Percentiles rank a stretch among this genome's conserved stretches.
Conservation (phyloP, 768 basidiomycete species). For the Pulveroboletus sp. region DNA sequence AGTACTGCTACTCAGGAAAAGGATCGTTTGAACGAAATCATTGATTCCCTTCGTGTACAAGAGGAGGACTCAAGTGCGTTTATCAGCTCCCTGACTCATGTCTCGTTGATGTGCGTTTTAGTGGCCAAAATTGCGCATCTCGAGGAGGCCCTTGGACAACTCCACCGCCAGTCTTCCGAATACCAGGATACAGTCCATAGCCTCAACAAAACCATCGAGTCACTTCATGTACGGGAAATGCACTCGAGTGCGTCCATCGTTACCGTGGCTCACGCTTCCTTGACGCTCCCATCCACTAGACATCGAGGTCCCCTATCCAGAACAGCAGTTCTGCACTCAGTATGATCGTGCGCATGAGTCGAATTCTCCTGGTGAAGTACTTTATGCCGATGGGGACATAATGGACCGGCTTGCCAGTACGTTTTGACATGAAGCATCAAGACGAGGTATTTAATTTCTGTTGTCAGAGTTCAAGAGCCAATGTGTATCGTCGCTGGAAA, state of each 20-base stretch:
- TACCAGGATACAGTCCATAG: not conserved
- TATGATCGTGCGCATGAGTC: not conserved
- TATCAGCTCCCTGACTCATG: not conserved
- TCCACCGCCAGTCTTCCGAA: not conserved
- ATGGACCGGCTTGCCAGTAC: slow-evolving; percentile 3
- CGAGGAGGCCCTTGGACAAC: not conserved
- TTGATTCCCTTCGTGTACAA: not conserved
- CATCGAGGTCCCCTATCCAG: not conserved
- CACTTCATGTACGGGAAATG: not conserved
- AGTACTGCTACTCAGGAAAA: not conserved
- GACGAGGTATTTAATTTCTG: not conserved
- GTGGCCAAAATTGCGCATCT: not conserved
- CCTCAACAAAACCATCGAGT: not conserved
- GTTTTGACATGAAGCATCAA: not conserved
- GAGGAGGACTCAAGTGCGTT: not conserved
- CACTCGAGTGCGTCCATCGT: not conserved
- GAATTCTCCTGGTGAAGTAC: not conserved
- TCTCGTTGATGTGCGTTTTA: not conserved
- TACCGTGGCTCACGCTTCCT: not conserved
- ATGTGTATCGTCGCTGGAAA: not conserved
- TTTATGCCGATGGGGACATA: slow-evolving; percentile 1
- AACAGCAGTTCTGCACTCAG: not conserved
- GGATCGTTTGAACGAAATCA: not conserved
- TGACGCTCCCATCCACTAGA: not conserved
- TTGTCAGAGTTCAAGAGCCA: not conserved